A percentile compares a stretch with the other conserved stretches of the same genome.
Conservation (phyloP, 129 eudicot species). For the Artemisia annua region DNA sequence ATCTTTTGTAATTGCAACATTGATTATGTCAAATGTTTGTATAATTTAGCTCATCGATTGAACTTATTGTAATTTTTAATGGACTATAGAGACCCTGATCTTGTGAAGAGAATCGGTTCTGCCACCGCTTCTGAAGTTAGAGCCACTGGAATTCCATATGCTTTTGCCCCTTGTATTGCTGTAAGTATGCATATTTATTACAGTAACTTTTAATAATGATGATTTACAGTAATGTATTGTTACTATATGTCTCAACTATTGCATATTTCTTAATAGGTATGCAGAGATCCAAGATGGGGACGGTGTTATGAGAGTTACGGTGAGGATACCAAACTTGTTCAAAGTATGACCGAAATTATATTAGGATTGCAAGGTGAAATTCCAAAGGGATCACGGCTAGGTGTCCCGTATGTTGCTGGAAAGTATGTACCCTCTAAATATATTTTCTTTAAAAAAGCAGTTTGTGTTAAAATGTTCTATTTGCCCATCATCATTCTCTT, state of each 20-base stretch:
- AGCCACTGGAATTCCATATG: conserved; percentile 87
- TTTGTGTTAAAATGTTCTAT: neutral
- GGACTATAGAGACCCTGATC: conserved; percentile 67
- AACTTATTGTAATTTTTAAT: conserved; percentile 16
- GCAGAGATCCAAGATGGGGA: conserved; percentile 96
- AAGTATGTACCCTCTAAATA: conserved; percentile 41
- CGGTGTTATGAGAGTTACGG: conserved; percentile 90
- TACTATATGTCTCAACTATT: conserved; percentile 15
- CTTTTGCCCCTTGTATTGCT: conserved; percentile 93
- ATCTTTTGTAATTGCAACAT: neutral
- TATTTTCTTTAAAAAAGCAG: neutral
- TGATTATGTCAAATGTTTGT: neutral
- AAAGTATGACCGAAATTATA: conserved; percentile 74
- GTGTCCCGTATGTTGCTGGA: conserved; percentile 76
- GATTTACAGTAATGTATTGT: neutral
- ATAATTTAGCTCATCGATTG: neutral
- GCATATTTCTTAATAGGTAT: conserved; percentile 50
- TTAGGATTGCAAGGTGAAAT: conserved; percentile 77
- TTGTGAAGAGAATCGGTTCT: conserved; percentile 74
- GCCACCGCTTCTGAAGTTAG: conserved; percentile 90
- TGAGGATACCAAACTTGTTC: conserved; percentile 74
- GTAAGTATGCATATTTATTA: conserved; percentile 37
- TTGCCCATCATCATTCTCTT: neutral
- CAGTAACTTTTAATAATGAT: too few species aligned
- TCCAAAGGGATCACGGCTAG: conserved; percentile 53